Percentiles rank a stretch among this genome's conserved stretches.
These are phyloP conservation scores for Ophiostoma triangulosporum DNA, from an alignment of 2,329 filamentous ascomycete species.

Conservation along the genomic window DNA sequence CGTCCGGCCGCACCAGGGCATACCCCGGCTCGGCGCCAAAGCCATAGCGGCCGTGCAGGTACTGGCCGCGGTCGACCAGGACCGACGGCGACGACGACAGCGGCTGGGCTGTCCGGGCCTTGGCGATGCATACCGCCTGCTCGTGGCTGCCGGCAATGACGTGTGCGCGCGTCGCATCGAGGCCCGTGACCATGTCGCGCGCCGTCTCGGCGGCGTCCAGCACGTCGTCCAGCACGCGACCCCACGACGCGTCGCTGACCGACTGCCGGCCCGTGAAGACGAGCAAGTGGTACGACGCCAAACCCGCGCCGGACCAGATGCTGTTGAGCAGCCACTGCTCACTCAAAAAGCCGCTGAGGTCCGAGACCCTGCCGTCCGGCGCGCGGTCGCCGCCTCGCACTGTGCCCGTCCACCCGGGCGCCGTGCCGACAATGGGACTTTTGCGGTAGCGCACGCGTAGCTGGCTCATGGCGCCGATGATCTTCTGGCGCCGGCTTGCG, in stretches of 20 bases:
- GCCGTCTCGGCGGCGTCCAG: constrained; percentile 9
- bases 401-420: constrained; percentile 19
- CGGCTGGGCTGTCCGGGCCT: background rate
- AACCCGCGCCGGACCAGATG: constrained; percentile 5
- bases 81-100: constrained; percentile 9
- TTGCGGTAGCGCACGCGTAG: constrained; percentile 29
- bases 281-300: constrained; percentile 7
- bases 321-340: constrained; percentile 1
- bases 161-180: background rate
- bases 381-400: constrained; percentile 34
- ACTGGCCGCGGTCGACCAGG: constrained; percentile 15
- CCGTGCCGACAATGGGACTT: constrained; percentile 24
- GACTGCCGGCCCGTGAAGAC: constrained; percentile 2
- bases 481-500: constrained; percentile 11
- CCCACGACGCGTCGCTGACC: background rate
- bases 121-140: background rate
- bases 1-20: constrained; percentile 21
- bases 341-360: constrained; percentile 5
- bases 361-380: constrained; percentile 22
- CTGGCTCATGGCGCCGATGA: constrained; percentile 27
- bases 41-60: constrained; percentile 19
- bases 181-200: background rate
- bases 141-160: constrained; percentile 3
- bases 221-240: background rate
- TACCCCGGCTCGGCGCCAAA: constrained; percentile 17